Evolutionary conservation across 2,329 filamentous ascomycete species (phyloP).

Genomic region (Pseudocercospora musae): DNA sequence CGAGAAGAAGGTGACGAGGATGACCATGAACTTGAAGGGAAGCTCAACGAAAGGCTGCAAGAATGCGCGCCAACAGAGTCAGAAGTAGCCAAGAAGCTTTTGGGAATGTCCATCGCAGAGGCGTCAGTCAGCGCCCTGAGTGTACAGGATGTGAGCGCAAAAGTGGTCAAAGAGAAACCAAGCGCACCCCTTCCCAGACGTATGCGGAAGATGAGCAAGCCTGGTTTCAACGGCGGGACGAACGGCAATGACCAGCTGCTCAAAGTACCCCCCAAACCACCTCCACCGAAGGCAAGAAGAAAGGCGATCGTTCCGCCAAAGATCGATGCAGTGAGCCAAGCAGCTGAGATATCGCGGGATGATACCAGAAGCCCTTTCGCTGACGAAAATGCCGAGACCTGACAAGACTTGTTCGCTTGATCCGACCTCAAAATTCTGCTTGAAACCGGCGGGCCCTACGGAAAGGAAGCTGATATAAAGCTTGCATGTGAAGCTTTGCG

Average conservation of each 20-base stretch:
- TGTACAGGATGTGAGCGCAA: slow-evolving; percentile 65
- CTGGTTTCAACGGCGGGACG: slow-evolving; percentile 8
- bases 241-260: slow-evolving; percentile 10
- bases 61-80: slow-evolving; percentile 28
- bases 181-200: slow-evolving; percentile 77
- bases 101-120: slow-evolving; percentile 69
- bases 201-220: slow-evolving; percentile 36
- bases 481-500: slow-evolving; percentile 4
- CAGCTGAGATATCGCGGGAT: slow-evolving; percentile 9
- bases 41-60: slow-evolving; percentile 20
- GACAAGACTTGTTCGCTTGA: slow-evolving; percentile 1
- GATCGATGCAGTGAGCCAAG: neutral
- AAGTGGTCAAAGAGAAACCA: slow-evolving; percentile 72
- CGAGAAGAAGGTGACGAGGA: slow-evolving; percentile 33
- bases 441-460: neutral
- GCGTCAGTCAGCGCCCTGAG: slow-evolving; percentile 66
- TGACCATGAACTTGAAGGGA: slow-evolving; percentile 23
- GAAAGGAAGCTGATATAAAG: neutral
- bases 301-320: slow-evolving; percentile 4
- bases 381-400: slow-evolving; percentile 23
- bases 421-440: too few species aligned
- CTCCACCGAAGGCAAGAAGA: slow-evolving; percentile 11
- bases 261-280: slow-evolving; percentile 12
- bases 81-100: slow-evolving; percentile 50
- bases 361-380: slow-evolving; percentile 24